Evolutionary conservation across 2,329 filamentous ascomycete species (phyloP).

Genomic region (Lasiodiplodia citricola): DNA sequence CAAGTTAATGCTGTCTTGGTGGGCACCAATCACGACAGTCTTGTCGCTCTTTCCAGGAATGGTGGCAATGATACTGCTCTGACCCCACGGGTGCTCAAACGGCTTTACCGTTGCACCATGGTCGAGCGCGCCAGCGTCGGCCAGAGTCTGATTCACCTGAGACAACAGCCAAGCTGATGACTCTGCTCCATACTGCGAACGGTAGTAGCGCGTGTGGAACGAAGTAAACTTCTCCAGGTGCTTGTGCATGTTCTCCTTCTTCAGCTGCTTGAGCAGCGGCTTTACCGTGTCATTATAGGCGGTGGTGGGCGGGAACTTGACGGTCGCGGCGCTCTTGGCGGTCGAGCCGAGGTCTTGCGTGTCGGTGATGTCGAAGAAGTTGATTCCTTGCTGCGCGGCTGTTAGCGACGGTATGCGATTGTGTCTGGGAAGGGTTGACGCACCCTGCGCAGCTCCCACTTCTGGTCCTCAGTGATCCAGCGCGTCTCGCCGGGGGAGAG

Average conservation of each 20-base stretch:
- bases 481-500: constrained; percentile 78
- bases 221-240: constrained; percentile 79
- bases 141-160: constrained; percentile 74
- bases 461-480: constrained; percentile 94
- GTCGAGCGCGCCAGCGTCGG: constrained; percentile 70
- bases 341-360: constrained; percentile 66
- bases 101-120: constrained; percentile 70
- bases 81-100: constrained; percentile 85
- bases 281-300: constrained; percentile 69
- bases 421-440: constrained; percentile 37
- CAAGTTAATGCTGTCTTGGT: constrained; percentile 95
- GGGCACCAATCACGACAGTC: constrained; percentile 87
- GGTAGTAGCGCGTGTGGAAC: constrained; percentile 84
- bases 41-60: constrained; percentile 85
- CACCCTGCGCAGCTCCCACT: constrained; percentile 88
- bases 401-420: constrained; percentile 31
- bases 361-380: constrained; percentile 95
- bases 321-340: constrained; percentile 44
- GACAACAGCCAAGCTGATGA: constrained; percentile 86
- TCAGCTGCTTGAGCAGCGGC: constrained; percentile 70
- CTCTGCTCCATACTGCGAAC: constrained; percentile 76
- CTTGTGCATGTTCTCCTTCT: constrained; percentile 75
- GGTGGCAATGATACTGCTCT: constrained; percentile 88
- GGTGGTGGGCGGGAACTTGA: constrained; percentile 71
- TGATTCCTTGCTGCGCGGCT: constrained; percentile 72